Percentiles rank a stretch among this genome's conserved stretches.
Evolutionary conservation across 768 basidiomycete genomes (phyloP).

Genomic region (Baorangia bicolor): DNA sequence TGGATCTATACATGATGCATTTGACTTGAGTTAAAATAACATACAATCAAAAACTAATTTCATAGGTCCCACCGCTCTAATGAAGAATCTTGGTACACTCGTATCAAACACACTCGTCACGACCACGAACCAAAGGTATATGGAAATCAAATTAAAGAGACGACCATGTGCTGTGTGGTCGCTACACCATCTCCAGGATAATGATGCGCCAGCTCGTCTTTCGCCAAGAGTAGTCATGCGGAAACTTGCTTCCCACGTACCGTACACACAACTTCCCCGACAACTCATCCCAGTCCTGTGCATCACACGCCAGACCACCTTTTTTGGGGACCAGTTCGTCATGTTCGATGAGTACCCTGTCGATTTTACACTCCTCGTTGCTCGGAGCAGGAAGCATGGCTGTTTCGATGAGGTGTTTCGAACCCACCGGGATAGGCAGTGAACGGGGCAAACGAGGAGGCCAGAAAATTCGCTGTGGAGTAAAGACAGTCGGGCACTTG

Average conservation of each 20-base stretch:
- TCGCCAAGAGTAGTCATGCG: conserved; percentile 25
- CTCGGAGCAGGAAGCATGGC: conserved; percentile 19
- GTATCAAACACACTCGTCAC: not conserved
- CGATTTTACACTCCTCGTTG: conserved; percentile 15
- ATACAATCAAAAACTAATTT: too few species aligned
- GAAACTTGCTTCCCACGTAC: conserved; percentile 20
- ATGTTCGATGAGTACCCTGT: conserved; percentile 23
- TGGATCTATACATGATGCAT: too few species aligned
- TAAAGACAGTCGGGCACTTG: conserved; percentile 22
- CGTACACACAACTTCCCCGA: conserved; percentile 30
- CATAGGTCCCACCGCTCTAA: not conserved
- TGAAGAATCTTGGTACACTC: not conserved
- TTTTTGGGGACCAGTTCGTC: conserved; percentile 14
- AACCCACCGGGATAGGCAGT: not conserved
- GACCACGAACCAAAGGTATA: not conserved
- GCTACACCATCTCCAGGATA: conserved; percentile 27
- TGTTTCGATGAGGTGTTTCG: conserved; percentile 23
- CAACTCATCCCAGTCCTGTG: conserved; percentile 34
- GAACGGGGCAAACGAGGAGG: conserved; percentile 15
- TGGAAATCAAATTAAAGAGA: not conserved
- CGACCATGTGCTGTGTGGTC: not conserved
- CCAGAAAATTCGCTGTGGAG: conserved; percentile 33
- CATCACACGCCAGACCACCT: conserved; percentile 17
- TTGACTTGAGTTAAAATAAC: too few species aligned
- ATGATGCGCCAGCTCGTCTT: conserved; percentile 23